phyloP scores from a whole-genome alignment of 352 stramenopile species.

The Phytophthora aleatoria region DNA sequence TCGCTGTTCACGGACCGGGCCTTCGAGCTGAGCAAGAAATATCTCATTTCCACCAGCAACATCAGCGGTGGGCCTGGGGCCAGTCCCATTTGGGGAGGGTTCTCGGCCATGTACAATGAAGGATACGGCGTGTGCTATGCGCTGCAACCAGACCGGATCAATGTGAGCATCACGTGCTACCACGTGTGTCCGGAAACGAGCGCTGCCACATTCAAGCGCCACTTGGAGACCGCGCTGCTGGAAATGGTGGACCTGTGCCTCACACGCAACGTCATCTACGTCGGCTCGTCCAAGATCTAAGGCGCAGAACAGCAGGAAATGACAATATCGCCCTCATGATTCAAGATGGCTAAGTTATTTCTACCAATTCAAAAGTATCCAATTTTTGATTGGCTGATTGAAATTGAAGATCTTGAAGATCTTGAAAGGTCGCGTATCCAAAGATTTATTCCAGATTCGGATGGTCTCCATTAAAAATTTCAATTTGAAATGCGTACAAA shows the following conservation, averaged over 20 bases:
- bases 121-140: slow-evolving; percentile 97
- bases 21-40: slow-evolving; percentile 95
- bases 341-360: slow-evolving; percentile 1
- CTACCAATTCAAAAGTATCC: slow-evolving; percentile 33
- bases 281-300: slow-evolving; percentile 88
- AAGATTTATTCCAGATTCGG: slow-evolving; percentile 7
- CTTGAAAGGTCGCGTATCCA: slow-evolving; percentile 29
- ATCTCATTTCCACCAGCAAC: slow-evolving; percentile 95
- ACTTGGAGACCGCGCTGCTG: slow-evolving; percentile 93
- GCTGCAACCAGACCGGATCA: slow-evolving; percentile 93
- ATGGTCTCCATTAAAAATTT: slow-evolving; percentile 4
- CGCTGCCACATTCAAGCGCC: slow-evolving; percentile 86
- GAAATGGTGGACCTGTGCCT: slow-evolving; percentile 95
- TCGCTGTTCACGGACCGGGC: slow-evolving; percentile 94
- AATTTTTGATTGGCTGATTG: slow-evolving; percentile 26
- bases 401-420: slow-evolving; percentile 19
- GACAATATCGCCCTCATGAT: too few relatives aligned
- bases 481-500: neutral
- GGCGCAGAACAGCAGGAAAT: neutral
- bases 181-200: slow-evolving; percentile 81
- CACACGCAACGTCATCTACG: slow-evolving; percentile 89
- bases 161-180: slow-evolving; percentile 95
- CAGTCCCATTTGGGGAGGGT: slow-evolving; percentile 96
- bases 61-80: slow-evolving; percentile 92
- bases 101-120: slow-evolving; percentile 95